These are phyloP conservation scores for Apiotrichum siamense DNA, from an alignment of 1,284 basidiomycete genomes.

Conservation along the genomic window DNA sequence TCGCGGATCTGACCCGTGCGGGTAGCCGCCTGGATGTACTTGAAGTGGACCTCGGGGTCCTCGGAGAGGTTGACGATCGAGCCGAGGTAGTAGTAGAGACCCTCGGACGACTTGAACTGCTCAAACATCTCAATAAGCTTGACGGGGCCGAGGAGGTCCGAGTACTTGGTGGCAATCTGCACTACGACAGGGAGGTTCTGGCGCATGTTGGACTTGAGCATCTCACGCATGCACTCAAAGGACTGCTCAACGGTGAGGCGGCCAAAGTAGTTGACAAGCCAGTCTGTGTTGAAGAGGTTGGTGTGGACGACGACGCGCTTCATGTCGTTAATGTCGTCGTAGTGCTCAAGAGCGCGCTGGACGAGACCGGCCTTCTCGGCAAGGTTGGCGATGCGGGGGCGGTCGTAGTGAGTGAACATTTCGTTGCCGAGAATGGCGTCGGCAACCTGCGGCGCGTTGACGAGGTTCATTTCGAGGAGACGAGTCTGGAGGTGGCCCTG, in stretches of 20 bases:
- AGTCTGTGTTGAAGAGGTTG: slow-evolving; percentile 75
- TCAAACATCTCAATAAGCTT: slow-evolving; percentile 99
- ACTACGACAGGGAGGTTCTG: slow-evolving; percentile 96
- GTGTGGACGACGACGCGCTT: slow-evolving; percentile 97
- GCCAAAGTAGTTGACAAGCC: slow-evolving; percentile 98
- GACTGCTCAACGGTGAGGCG: slow-evolving; percentile 98
- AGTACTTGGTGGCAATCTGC: slow-evolving; percentile 98
- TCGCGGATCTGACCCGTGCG: slow-evolving; percentile 98
- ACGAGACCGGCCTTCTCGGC: slow-evolving; percentile 97
- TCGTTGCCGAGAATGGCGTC: slow-evolving; percentile 99
- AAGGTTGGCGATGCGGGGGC: slow-evolving; percentile 92
- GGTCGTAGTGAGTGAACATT: slow-evolving; percentile 97
- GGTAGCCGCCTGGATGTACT: slow-evolving; percentile 99
- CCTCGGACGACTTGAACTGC: slow-evolving; percentile 95
- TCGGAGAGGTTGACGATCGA: slow-evolving; percentile 95
- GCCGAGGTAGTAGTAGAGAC: slow-evolving; percentile 95
- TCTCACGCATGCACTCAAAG: slow-evolving; percentile 92
- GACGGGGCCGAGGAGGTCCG: slow-evolving; percentile 92
- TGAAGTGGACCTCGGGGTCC: slow-evolving; percentile 98
- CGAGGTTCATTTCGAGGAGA: slow-evolving; percentile 94
- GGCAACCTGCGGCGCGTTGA: slow-evolving; percentile 97
- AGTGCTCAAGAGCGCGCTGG: slow-evolving; percentile 95
- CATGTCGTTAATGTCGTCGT: slow-evolving; percentile 95
- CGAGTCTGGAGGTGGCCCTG: slow-evolving; percentile 95
- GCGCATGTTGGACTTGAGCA: slow-evolving; percentile 94